These are phyloP conservation scores for Allium cepa DNA, from an alignment of 106 monocot species.

Conservation along the genomic window DNA sequence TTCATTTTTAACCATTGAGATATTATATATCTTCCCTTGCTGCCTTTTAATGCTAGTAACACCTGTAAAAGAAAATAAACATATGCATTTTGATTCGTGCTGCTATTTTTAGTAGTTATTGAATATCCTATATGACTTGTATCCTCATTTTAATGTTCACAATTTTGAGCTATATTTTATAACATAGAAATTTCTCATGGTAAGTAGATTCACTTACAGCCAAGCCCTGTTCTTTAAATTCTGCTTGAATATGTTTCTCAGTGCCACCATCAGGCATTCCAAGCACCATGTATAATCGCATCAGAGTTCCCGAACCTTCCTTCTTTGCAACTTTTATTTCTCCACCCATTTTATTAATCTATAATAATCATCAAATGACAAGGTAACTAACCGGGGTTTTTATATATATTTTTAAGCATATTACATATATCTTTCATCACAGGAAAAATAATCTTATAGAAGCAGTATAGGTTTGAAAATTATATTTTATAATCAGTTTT, in stretches of 20 bases:
- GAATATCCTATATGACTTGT: no score
- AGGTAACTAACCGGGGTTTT: no score
- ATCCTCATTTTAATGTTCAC: no score
- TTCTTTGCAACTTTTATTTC: constrained; percentile 48
- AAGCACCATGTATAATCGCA: constrained; percentile 43
- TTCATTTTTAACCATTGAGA: constrained; percentile 31
- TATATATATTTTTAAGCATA: no score
- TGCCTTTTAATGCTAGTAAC: constrained; percentile 34
- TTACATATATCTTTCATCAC: no score
- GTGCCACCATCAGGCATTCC: constrained; percentile 20
- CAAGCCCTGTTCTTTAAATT: constrained; percentile 21
- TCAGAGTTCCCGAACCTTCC: constrained; percentile 43
- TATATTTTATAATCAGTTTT: no score
- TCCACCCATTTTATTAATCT: constrained; percentile 63
- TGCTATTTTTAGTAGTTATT: not conserved
- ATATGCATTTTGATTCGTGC: no score
- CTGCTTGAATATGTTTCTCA: constrained; percentile 8
- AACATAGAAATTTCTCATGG: no score
- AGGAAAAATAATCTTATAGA: no score
- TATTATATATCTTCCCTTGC: constrained; percentile 21
- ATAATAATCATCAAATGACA: not conserved
- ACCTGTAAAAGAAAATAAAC: constrained; percentile 20
- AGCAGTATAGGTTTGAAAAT: no score
- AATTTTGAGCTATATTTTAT: no score
- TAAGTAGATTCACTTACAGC: constrained; percentile 19